These are phyloP conservation scores for Gypsophila paniculata DNA, from an alignment of 179 eudicot genomes.

Conservation along the genomic window DNA sequence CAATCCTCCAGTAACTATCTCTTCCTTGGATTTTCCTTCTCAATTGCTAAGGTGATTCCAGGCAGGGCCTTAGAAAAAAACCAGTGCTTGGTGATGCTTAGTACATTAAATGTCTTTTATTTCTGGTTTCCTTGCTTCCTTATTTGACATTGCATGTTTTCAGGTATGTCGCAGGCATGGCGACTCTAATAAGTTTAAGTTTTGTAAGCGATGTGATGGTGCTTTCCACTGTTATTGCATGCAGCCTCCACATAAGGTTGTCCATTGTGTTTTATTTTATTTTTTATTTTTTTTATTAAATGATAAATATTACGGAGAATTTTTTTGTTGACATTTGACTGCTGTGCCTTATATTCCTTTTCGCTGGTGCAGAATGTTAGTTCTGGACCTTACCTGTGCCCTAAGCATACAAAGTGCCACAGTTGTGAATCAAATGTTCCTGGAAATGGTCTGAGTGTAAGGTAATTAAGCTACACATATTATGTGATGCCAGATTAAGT, in stretches of 20 bases:
- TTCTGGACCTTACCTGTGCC: constrained; percentile 87
- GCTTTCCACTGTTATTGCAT: constrained; percentile 49
- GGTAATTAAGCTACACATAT: constrained; percentile 34
- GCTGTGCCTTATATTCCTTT: constrained; percentile 7
- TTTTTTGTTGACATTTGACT: neutral
- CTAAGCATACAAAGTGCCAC: constrained; percentile 93
- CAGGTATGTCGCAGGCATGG: constrained; percentile 89
- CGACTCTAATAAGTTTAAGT: constrained; percentile 83
- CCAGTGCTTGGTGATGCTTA: neutral
- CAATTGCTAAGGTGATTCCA: no score
- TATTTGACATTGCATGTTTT: neutral
- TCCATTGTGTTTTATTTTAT: neutral
- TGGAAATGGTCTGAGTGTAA: constrained; percentile 82
- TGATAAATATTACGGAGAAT: no score
- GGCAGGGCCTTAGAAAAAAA: no score
- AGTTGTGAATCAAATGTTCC: constrained; percentile 91
- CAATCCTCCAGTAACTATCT: no score
- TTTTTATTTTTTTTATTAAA: neutral
- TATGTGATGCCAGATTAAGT: neutral
- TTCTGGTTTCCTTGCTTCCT: neutral
- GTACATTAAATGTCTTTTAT: neutral
- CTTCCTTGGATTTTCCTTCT: no score
- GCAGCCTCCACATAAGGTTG: constrained; percentile 45
- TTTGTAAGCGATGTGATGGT: constrained; percentile 92
- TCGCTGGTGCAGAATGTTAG: constrained; percentile 67